Conservation (phyloP, 73 alveolate genomes). For the Uronychia setigera region DNA sequence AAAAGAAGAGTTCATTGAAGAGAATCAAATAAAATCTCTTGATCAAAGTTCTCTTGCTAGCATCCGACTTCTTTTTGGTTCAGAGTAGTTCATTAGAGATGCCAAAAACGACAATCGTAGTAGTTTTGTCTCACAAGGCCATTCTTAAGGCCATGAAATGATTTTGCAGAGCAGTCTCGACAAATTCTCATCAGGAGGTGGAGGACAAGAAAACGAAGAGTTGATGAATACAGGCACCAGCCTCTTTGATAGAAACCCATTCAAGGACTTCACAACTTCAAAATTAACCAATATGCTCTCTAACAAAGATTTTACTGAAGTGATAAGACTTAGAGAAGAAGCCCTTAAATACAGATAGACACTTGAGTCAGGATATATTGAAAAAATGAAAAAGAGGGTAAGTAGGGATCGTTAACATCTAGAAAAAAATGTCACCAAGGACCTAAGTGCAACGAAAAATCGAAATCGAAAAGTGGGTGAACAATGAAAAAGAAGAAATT, state of each 20-base stretch:
- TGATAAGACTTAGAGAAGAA: not conserved
- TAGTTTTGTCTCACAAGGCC: too few species aligned
- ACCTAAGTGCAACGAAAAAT: conserved; percentile 9
- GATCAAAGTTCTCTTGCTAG: not conserved
- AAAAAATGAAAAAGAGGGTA: not conserved
- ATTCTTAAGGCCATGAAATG: too few species aligned
- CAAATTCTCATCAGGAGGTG: too few species aligned
- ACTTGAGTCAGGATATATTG: not conserved
- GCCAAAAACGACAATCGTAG: too few species aligned
- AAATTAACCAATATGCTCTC: not conserved
- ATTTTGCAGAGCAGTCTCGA: too few species aligned
- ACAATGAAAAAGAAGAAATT: conserved; percentile 45
- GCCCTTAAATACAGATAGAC: not conserved
- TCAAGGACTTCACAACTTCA: conserved; percentile 8
- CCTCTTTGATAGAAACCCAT: conserved; percentile 13
- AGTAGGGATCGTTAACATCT: not conserved
- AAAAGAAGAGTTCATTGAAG: too few species aligned
- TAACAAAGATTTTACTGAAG: not conserved
- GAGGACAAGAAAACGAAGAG: not conserved
- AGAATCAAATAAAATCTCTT: not conserved
- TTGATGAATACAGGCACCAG: not conserved
- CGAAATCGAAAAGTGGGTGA: conserved; percentile 9
- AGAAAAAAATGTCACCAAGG: conserved; percentile 36
- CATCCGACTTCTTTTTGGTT: not conserved
- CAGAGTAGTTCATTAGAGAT: not conserved